phyloP scores from a whole-genome alignment of 2,329 filamentous ascomycete species.

The Neurospora crassa region DNA sequence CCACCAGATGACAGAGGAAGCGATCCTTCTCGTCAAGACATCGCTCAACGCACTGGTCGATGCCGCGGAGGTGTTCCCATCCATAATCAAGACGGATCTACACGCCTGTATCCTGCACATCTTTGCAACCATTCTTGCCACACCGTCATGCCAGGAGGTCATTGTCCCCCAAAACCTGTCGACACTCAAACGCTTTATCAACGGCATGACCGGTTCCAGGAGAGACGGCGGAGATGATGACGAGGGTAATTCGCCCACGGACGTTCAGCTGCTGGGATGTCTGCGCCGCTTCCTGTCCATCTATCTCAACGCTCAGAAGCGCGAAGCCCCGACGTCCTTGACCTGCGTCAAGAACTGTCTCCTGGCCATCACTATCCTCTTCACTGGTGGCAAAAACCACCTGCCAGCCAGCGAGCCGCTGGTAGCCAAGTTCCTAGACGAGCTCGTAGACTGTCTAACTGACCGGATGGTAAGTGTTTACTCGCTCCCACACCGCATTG shows the following conservation, averaged over 20 bases:
- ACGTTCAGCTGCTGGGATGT: conserved; percentile 69
- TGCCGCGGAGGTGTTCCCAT: conserved; percentile 88
- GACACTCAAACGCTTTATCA: conserved; percentile 84
- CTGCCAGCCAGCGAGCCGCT: conserved; percentile 68
- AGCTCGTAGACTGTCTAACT: conserved; percentile 74
- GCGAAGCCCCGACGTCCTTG: conserved; percentile 65
- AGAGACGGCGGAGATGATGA: conserved; percentile 16
- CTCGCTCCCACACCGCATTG: not conserved
- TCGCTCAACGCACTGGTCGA: conserved; percentile 85
- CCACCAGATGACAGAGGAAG: conserved; percentile 79
- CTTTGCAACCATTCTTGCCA: conserved; percentile 85
- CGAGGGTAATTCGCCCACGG: conserved; percentile 38
- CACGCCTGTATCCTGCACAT: conserved; percentile 97
- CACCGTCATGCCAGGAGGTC: conserved; percentile 74
- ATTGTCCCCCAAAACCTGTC: conserved; percentile 86
- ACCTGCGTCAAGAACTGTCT: conserved; percentile 89
- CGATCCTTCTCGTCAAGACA: conserved; percentile 67
- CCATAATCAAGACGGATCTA: conserved; percentile 91
- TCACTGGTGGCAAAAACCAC: conserved; percentile 68
- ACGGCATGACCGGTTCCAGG: conserved; percentile 52
- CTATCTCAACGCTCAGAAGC: conserved; percentile 64
- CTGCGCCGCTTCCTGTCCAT: conserved; percentile 76
- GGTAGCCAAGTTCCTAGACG: conserved; percentile 64
- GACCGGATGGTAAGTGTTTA: conserved; percentile 53
- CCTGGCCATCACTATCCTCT: conserved; percentile 76